phyloP scores from a whole-genome alignment of 2,329 filamentous ascomycete species.

The Epichloe sibirici region DNA sequence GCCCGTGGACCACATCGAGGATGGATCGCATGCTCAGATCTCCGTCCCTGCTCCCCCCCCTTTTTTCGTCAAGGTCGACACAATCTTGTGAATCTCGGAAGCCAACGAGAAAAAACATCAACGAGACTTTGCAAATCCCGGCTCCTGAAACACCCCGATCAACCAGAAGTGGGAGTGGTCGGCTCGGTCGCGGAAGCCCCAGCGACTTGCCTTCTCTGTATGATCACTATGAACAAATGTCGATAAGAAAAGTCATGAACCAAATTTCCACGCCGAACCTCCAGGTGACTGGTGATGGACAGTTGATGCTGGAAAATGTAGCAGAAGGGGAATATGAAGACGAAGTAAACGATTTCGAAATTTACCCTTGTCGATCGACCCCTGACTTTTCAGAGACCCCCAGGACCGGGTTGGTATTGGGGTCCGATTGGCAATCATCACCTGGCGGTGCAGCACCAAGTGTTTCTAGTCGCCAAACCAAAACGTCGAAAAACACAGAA shows the following conservation, averaged over 20 bases:
- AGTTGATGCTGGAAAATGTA: background rate
- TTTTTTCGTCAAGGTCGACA: constrained; percentile 17
- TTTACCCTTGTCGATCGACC: background rate
- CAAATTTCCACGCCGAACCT: constrained; percentile 10
- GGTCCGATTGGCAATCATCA: constrained; percentile 17
- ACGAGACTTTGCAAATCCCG: constrained; percentile 21
- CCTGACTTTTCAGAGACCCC: constrained; percentile 11
- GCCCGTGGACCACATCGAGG: constrained; percentile 16
- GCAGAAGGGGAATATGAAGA: background rate
- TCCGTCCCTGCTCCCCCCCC: constrained; percentile 32
- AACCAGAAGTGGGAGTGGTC: constrained; percentile 16
- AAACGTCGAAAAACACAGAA: constrained; percentile 35
- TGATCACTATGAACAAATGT: constrained; percentile 46
- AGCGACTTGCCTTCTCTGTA: constrained; percentile 39
- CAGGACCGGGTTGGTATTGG: constrained; percentile 8
- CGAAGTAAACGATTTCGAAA: background rate
- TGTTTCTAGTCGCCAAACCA: constrained; percentile 42
- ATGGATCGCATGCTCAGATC: constrained; percentile 28
- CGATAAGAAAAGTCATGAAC: constrained; percentile 31
- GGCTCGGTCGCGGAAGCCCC: constrained; percentile 15
- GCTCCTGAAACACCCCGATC: constrained; percentile 12
- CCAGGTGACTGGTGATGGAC: background rate
- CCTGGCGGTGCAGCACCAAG: constrained; percentile 34
- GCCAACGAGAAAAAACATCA: constrained; percentile 23
- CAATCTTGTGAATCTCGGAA: constrained; percentile 15